phyloP scores from a whole-genome alignment of 2,329 filamentous ascomycete genomes.

The Colletotrichum trifolii region DNA sequence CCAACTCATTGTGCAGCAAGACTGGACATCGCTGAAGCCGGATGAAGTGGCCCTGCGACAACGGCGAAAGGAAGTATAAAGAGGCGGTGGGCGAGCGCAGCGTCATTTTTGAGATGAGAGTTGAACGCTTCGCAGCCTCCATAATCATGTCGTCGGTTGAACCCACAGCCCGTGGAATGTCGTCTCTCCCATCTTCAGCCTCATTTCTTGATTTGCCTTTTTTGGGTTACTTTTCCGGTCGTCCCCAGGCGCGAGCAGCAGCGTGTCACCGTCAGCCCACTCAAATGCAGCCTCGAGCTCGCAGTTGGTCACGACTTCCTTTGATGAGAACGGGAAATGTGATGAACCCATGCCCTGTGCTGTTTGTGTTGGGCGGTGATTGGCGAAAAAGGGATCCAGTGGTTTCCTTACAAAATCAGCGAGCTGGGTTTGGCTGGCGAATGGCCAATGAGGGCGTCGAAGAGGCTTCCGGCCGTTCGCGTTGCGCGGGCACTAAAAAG shows the following conservation, averaged over 20 bases:
- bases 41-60: constrained; percentile 21
- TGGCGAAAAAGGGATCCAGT: constrained; percentile 35
- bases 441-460: constrained; percentile 32
- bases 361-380: constrained; percentile 32
- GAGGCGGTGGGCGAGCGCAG: constrained; percentile 34
- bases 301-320: constrained; percentile 30
- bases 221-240: constrained; percentile 22
- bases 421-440: constrained; percentile 11
- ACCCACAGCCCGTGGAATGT: neutral
- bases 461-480: constrained; percentile 9
- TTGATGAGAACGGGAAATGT: constrained; percentile 27
- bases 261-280: constrained; percentile 16
- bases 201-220: constrained; percentile 16
- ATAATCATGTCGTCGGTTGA: neutral
- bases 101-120: neutral
- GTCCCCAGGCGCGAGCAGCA: constrained; percentile 13
- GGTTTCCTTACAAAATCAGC: constrained; percentile 24
- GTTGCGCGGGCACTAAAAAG: constrained; percentile 27
- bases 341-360: constrained; percentile 39
- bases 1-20: constrained; percentile 39
- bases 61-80: constrained; percentile 26
- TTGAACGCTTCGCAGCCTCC: too few relatives aligned
- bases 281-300: constrained; percentile 17
- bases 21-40: constrained; percentile 33
- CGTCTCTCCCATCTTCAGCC: constrained; percentile 22